Conservation (phyloP, 306 rosid genomes). For the Vicia sativa region DNA sequence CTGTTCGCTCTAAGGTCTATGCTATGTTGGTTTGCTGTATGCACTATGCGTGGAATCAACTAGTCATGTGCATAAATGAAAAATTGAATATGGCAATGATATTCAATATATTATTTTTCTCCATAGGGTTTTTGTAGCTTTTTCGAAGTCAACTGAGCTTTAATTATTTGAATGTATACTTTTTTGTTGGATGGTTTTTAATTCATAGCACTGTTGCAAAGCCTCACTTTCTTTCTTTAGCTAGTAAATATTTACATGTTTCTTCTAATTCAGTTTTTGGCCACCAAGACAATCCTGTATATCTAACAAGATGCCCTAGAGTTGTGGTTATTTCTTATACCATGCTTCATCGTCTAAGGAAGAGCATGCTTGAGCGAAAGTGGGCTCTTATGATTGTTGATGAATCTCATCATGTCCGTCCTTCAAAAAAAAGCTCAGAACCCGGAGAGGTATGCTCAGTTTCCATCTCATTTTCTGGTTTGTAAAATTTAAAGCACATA, state of each 20-base stretch:
- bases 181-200: conserved; percentile 15
- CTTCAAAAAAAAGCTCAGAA: conserved; percentile 77
- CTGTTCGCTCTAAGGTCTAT: not conserved
- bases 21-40: not conserved
- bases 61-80: not conserved
- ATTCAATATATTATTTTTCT: conserved; percentile 12
- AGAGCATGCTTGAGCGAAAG: conserved; percentile 76
- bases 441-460: conserved; percentile 70
- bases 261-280: conserved; percentile 75
- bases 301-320: conserved; percentile 70
- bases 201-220: conserved; percentile 25
- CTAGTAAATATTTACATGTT: conserved; percentile 19
- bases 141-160: not conserved
- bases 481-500: conserved; percentile 24
- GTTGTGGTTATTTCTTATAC: conserved; percentile 91
- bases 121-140: conserved; percentile 14
- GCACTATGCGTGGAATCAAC: conserved; percentile 19
- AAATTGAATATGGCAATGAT: not conserved
- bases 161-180: conserved; percentile 18
- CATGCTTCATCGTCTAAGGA: conserved; percentile 85
- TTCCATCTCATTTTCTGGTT: conserved; percentile 29
- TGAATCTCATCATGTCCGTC: conserved; percentile 92
- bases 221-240: conserved; percentile 20
- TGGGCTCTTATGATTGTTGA: conserved; percentile 91
- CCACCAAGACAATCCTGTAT: conserved; percentile 77